Base-by-base conservation (phyloP, 2,329 filamentous ascomycete species). In the Cadophora luteo-olivacea region DNA sequence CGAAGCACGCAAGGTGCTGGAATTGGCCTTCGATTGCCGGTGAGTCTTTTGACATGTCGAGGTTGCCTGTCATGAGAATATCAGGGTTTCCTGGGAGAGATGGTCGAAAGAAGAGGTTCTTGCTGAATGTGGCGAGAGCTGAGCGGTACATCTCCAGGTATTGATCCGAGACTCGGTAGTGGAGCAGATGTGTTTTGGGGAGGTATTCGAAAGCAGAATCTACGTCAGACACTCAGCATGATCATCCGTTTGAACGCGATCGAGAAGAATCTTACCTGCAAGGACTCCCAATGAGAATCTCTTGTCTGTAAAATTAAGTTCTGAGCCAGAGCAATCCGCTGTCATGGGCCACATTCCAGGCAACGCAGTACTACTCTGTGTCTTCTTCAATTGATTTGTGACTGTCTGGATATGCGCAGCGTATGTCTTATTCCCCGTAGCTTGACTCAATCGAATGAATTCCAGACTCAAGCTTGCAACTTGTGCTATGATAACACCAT, bases 1-100 rank as follows among this genome's bases (percentile, higher is more conserved):
- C 82, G 75, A 92, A 94, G 78, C 91, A 94, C 1, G 86, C 85
- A 1, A 93, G 82, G 78, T 93, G 91, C 72, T 92, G 87, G 8
- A 84, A 80, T 48, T 75, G 81, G 41, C 72, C 66, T 78, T 72
- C 71, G 54, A 52, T 51, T 25, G 90, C 85, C 7, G 83, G 45
- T 11, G 51, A 38, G 22, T 66, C 58, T 1, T n/a, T 58, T 24
- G 52, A 63, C 16, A 80, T 63, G 24, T 80, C 74, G 7, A 80
- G 78, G 60, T 83, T 81, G 11, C 84, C 85, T 3, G 85, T 81
- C 65, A 88, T 80, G 12, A 86, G 77, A 19, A 87, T 80, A 61
- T 74, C 72, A 0, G 68, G 64, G 33, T 71, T 68, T 8, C 69
- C 66, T 8, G 68, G 82, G n/a, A 81, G 80, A 72, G 83, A 75